phyloP scores from a whole-genome alignment of 305 asterid species.

The Striga hermonthica region DNA sequence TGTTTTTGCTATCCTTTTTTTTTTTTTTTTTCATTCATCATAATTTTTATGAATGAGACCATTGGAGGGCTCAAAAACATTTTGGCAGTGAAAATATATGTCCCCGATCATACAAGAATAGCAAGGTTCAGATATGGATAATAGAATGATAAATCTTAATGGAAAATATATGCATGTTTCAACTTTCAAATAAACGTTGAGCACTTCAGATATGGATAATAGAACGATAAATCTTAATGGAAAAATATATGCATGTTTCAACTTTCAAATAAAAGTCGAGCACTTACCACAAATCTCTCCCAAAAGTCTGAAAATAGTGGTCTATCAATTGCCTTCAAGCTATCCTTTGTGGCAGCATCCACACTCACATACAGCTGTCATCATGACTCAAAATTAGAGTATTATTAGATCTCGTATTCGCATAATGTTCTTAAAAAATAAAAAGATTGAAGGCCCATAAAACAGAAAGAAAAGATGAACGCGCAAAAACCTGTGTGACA shows the following conservation, averaged over 20 bases:
- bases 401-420: slow-evolving; percentile 23
- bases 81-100: too few species aligned
- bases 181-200: slow-evolving; percentile 19
- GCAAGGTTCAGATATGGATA: slow-evolving; percentile 5
- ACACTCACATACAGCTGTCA: slow-evolving; percentile 90
- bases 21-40: too few species aligned
- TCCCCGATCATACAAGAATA: too few species aligned
- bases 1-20: too few species aligned
- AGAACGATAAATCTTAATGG: not conserved
- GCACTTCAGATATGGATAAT: slow-evolving; percentile 31
- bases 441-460: slow-evolving; percentile 22
- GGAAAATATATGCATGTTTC: slow-evolving; percentile 4
- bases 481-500: slow-evolving; percentile 70
- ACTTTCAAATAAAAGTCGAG: slow-evolving; percentile 1
- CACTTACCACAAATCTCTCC: slow-evolving; percentile 86
- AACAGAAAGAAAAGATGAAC: slow-evolving; percentile 11
- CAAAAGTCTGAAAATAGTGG: slow-evolving; percentile 95
- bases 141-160: not conserved
- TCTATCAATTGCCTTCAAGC: slow-evolving; percentile 95
- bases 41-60: too few species aligned
- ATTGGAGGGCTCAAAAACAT: too few species aligned
- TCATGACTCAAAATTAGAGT: slow-evolving; percentile 31
- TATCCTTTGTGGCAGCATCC: slow-evolving; percentile 94
- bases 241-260: slow-evolving; percentile 13
- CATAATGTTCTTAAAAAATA: slow-evolving; percentile 8